Percentiles rank a stretch among this genome's conserved stretches.
Conservation (phyloP, 768 basidiomycete species). For the Mycena pura region DNA sequence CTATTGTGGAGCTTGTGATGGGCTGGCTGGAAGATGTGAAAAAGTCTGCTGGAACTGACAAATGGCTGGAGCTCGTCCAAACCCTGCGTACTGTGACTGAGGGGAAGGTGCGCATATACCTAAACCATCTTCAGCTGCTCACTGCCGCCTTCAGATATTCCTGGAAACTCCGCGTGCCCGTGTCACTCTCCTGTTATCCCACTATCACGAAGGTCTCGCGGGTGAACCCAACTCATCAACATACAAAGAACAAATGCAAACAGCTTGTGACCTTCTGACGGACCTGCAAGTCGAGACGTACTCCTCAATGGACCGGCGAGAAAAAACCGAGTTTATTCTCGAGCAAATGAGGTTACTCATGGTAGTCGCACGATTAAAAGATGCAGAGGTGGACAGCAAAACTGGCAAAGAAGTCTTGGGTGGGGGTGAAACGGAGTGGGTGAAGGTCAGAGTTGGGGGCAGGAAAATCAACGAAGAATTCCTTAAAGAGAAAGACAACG, state of each 20-base stretch:
- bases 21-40: slow-evolving; percentile 82
- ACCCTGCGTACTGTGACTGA: slow-evolving; percentile 92
- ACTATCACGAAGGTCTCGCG: slow-evolving; percentile 80
- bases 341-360: slow-evolving; percentile 96
- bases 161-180: slow-evolving; percentile 96
- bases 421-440: slow-evolving; percentile 90
- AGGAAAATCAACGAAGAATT: slow-evolving; percentile 95
- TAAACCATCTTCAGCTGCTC: neutral
- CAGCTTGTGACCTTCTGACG: slow-evolving; percentile 89
- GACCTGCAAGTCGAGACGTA: slow-evolving; percentile 99
- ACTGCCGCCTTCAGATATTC: slow-evolving; percentile 60
- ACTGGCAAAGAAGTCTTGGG: slow-evolving; percentile 67
- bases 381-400: slow-evolving; percentile 67
- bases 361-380: slow-evolving; percentile 77
- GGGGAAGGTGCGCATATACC: slow-evolving; percentile 76
- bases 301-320: slow-evolving; percentile 96
- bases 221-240: slow-evolving; percentile 49
- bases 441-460: slow-evolving; percentile 88
- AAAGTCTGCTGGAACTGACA: slow-evolving; percentile 66
- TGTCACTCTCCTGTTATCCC: slow-evolving; percentile 86
- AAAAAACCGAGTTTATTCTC: slow-evolving; percentile 97
- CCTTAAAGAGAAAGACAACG: slow-evolving; percentile 86
- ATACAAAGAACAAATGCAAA: slow-evolving; percentile 75
- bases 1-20: slow-evolving; percentile 90
- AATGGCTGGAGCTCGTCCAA: slow-evolving; percentile 88